These are phyloP conservation scores for Kappamyces sp. DNA, from an alignment of 192 early-diverging fungal species.

Conservation along the genomic window DNA sequence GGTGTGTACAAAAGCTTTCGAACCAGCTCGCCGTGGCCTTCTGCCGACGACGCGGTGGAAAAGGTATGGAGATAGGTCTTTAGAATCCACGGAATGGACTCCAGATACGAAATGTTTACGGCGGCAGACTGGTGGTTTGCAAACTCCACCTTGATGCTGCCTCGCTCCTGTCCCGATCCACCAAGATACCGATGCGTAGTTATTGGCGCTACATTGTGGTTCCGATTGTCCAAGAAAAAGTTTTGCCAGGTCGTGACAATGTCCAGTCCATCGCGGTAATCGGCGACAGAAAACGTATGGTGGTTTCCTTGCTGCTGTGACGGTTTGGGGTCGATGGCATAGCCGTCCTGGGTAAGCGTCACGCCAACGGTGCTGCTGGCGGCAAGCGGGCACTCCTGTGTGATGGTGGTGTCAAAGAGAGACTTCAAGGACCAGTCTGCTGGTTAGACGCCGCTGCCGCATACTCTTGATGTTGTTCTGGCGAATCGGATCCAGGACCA, in stretches of 20 bases:
- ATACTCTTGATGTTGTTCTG: constrained; percentile 18
- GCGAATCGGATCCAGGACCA: constrained; percentile 72
- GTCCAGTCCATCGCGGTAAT: constrained; percentile 21
- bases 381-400: constrained; percentile 45
- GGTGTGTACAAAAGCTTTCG: neutral
- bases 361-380: constrained; percentile 29
- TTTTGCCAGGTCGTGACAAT: too few relatives aligned
- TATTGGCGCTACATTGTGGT: constrained; percentile 3
- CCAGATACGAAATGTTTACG: constrained; percentile 57
- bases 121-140: constrained; percentile 52
- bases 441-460: too few relatives aligned
- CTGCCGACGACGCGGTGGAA: too few relatives aligned
- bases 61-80: constrained; percentile 88
- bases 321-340: too few relatives aligned
- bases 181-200: constrained; percentile 22
- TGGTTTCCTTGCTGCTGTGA: too few relatives aligned
- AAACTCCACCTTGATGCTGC: constrained; percentile 69
- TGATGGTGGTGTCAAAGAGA: constrained; percentile 44
- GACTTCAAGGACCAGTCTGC: constrained; percentile 38
- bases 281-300: too few relatives aligned
- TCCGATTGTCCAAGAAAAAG: neutral
- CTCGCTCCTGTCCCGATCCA: constrained; percentile 80
- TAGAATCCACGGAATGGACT: constrained; percentile 87
- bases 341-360: constrained; percentile 13
- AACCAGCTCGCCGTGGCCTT: too few relatives aligned